Evolutionary conservation across 2,329 filamentous ascomycete species (phyloP).

Genomic region (Colletotrichum nymphaeae): DNA sequence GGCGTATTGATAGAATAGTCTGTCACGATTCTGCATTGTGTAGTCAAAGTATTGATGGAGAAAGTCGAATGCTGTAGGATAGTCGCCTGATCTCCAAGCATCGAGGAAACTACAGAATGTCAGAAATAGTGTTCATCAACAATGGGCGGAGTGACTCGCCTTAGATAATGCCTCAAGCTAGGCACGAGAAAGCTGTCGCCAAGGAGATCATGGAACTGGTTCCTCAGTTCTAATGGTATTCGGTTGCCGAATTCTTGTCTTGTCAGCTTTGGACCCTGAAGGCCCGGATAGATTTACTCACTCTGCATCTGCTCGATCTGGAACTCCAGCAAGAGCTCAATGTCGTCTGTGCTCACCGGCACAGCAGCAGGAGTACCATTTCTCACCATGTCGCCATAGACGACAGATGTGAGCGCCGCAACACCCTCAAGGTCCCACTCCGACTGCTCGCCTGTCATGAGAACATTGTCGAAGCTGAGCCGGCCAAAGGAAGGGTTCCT

Average conservation of each 20-base stretch:
- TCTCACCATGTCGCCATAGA: slow-evolving; percentile 65
- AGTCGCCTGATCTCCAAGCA: slow-evolving; percentile 91
- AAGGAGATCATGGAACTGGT: slow-evolving; percentile 77
- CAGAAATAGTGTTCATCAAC: slow-evolving; percentile 19
- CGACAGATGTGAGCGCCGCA: slow-evolving; percentile 57
- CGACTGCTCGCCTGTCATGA: slow-evolving; percentile 59
- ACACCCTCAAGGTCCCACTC: slow-evolving; percentile 60
- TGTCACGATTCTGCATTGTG: slow-evolving; percentile 86
- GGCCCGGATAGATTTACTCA: slow-evolving; percentile 47
- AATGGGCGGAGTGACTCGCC: slow-evolving; percentile 54
- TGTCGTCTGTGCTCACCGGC: slow-evolving; percentile 79
- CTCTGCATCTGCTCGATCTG: slow-evolving; percentile 91
- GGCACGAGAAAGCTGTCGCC: slow-evolving; percentile 75
- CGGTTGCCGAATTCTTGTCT: slow-evolving; percentile 77
- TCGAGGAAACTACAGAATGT: slow-evolving; percentile 78
- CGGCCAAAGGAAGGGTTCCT: slow-evolving; percentile 71
- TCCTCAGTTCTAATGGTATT: slow-evolving; percentile 78
- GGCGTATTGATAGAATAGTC: slow-evolving; percentile 93
- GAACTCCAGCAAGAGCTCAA: slow-evolving; percentile 85
- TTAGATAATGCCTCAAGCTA: slow-evolving; percentile 80
- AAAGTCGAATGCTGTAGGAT: slow-evolving; percentile 88
- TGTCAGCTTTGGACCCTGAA: neutral
- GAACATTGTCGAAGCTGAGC: slow-evolving; percentile 67
- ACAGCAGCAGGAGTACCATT: slow-evolving; percentile 53
- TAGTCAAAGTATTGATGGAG: slow-evolving; percentile 98